A percentile compares a stretch with the other conserved stretches of the same genome.
phyloP scores from a whole-genome alignment of 257 asterid species.

The Marsdenia floribunda region DNA sequence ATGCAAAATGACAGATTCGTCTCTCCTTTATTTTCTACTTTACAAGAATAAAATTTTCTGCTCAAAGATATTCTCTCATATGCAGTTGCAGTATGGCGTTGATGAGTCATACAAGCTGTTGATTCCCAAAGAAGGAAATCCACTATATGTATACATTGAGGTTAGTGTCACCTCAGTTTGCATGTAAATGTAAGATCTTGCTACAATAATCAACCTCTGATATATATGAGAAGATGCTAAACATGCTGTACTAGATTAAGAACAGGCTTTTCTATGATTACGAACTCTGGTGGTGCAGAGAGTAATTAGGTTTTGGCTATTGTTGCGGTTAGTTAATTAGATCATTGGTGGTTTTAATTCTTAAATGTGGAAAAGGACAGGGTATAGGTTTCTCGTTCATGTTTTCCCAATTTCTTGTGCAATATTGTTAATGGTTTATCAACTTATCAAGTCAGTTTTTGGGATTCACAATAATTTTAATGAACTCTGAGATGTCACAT shows the following conservation, averaged over 20 bases:
- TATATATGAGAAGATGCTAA: not conserved
- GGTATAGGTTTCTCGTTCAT: not conserved
- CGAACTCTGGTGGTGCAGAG: not conserved
- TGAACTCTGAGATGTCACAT: not conserved
- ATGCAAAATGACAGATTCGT: not conserved
- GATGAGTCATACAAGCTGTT: conserved; percentile 72
- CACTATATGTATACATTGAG: conserved; percentile 54
- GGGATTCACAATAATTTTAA: not conserved
- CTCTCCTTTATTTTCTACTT: not conserved
- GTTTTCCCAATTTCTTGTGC: not conserved
- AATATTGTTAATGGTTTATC: not conserved
- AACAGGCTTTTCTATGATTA: not conserved
- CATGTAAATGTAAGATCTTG: not conserved
- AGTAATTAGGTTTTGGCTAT: not conserved
- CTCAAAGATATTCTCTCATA: not conserved
- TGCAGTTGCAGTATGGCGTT: conserved; percentile 71
- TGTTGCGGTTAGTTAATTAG: not conserved
- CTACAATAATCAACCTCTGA: not conserved
- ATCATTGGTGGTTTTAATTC: not conserved
- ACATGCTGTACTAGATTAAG: not conserved
- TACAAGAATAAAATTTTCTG: not conserved
- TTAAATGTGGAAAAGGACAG: not conserved
- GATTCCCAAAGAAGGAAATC: conserved; percentile 46
- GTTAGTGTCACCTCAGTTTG: conserved; percentile 26
- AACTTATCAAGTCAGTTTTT: not conserved